Percentiles rank a stretch among this genome's conserved stretches.
These are phyloP conservation scores for Candida freyschussii DNA, from an alignment of 1,139 yeast species.

Conservation along the genomic window DNA sequence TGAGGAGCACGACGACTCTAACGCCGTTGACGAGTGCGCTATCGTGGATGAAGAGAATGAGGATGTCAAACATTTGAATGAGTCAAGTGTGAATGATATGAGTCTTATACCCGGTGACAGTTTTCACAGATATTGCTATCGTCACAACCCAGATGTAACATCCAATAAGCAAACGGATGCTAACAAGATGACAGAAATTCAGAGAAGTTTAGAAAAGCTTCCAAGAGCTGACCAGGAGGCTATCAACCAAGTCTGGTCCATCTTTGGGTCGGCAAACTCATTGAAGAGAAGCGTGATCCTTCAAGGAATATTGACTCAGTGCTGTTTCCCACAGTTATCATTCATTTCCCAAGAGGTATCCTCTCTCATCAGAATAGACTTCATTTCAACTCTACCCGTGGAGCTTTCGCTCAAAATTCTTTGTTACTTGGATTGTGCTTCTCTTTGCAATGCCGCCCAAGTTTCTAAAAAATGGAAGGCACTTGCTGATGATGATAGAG, in stretches of 20 bases:
- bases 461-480: conserved; percentile 83
- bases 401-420: conserved; percentile 81
- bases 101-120: conserved; percentile 34
- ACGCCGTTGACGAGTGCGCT: conserved; percentile 4
- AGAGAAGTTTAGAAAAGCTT: conserved; percentile 51
- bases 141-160: conserved; percentile 83
- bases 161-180: conserved; percentile 72
- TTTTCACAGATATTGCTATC: conserved; percentile 69
- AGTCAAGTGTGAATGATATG: conserved; percentile 7
- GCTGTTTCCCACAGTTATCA: conserved; percentile 93
- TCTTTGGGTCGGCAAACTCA: conserved; percentile 67
- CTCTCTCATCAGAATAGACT: conserved; percentile 79
- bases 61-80: not conserved
- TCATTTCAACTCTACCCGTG: conserved; percentile 75
- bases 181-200: conserved; percentile 53
- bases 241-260: conserved; percentile 72
- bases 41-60: conserved; percentile 6
- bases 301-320: conserved; percentile 80
- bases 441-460: conserved; percentile 89
- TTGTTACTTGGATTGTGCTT: conserved; percentile 85
- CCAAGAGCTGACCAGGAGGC: conserved; percentile 65
- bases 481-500: conserved; percentile 92
- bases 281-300: conserved; percentile 69
- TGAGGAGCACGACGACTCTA: not conserved
- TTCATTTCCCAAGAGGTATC: conserved; percentile 76